Base-by-base conservation (phyloP, 2,329 filamentous ascomycete species). In the Fusarium sp. region DNA sequence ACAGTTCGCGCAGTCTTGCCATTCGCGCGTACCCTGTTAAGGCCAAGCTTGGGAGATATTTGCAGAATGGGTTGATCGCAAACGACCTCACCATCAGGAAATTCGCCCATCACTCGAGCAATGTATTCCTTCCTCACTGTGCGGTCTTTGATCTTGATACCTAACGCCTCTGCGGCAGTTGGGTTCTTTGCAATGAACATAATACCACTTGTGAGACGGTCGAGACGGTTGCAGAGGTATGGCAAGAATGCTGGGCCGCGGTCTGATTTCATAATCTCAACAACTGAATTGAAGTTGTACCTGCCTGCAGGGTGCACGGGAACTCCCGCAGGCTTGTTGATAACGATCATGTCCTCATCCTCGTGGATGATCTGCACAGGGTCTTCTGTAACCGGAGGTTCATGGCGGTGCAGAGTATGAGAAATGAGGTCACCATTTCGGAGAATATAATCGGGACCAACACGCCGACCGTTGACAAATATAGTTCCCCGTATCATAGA, bases 171-270 rank as follows among this genome's bases (percentile, higher is more conserved):
- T 1, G 96, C 95, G 0, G 93, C 93, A 76, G 90, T 89, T 40
- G 91, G 86, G 70, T 93, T 90, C 83, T 99, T 99, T 32, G 92
- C 96, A 75, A 99, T 91, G 80, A 99, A 99, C 95, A 99, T 98
- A 79, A 99, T 93, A 52, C 96, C 96, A 75, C 94, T 97, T 0
- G 96, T 99, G 75, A 99, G 84, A 56, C 96, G 87, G 79, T 99
- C 96, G 32, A 99, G 88, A n/a, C 96, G 87, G 78, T 99, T 97
- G 83, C 95, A 98, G 1, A 96, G 90, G 67, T 89, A 82, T 3
- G 89, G 87, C 56, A 86, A 79, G 78, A 89, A 91, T 32, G 82
- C 80, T 26, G 81, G 80, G 1, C 87, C 85, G 40, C 89, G 84
- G 78, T 97, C 92, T 5, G 93, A 89, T 74, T 93, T 91, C 89